Evolutionary conservation across 2,329 filamentous ascomycete species (phyloP).

Genomic region (Aspergillus sp.): DNA sequence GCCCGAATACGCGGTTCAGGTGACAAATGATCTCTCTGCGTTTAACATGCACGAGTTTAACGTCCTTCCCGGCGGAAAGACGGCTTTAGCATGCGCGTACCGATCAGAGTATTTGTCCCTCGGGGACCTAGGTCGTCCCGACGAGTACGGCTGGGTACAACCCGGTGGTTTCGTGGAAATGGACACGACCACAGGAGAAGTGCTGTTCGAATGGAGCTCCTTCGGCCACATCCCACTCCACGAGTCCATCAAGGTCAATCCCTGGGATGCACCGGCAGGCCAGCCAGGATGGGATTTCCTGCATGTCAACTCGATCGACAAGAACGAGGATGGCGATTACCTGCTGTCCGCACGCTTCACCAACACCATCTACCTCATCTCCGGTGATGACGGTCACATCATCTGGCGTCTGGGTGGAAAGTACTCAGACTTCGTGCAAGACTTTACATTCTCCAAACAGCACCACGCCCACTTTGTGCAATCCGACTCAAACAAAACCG

Average conservation of each 20-base stretch:
- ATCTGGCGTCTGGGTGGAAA: constrained; percentile 35
- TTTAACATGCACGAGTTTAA: constrained; percentile 40
- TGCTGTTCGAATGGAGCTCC: constrained; percentile 32
- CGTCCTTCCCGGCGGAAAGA: constrained; percentile 29
- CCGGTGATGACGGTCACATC: constrained; percentile 29
- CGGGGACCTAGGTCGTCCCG: constrained; percentile 25
- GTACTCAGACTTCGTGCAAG: constrained; percentile 23
- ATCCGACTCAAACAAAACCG: constrained; percentile 22
- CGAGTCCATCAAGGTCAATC: constrained; percentile 24
- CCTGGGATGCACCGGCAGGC: constrained; percentile 4
- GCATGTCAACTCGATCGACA: constrained; percentile 38
- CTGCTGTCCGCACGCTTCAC: constrained; percentile 35
- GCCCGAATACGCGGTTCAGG: constrained; percentile 34
- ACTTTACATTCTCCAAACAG: constrained; percentile 33
- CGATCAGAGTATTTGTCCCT: constrained; percentile 16
- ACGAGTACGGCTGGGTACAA: constrained; percentile 24
- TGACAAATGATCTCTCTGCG: constrained; percentile 18
- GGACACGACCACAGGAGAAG: constrained; percentile 28
- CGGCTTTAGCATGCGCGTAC: constrained; percentile 26
- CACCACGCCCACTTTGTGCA: constrained; percentile 31
- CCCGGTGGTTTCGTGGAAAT: constrained; percentile 34
- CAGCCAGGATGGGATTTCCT: constrained; percentile 30
- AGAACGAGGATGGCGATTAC: constrained; percentile 34
- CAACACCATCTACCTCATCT: constrained; percentile 34
- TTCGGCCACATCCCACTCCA: constrained; percentile 24